These are phyloP conservation scores for Ramaria sp. DNA, from an alignment of 768 basidiomycete genomes.

Conservation along the genomic window DNA sequence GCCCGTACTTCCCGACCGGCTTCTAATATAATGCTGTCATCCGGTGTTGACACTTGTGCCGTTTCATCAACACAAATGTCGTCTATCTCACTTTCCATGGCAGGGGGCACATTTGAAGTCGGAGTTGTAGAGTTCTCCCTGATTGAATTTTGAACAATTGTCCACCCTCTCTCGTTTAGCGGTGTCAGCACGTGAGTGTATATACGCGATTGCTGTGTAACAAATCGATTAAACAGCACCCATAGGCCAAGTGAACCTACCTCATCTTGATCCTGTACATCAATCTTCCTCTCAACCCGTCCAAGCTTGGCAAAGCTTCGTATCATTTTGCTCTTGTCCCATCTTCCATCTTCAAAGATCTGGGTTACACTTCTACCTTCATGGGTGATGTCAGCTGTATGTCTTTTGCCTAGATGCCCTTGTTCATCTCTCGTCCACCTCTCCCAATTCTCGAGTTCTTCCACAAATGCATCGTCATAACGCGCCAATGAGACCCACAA, in stretches of 20 bases:
- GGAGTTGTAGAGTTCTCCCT: constrained; percentile 20
- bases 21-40: constrained; percentile 46
- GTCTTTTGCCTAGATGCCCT: constrained; percentile 27
- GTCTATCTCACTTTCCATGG: constrained; percentile 8
- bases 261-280: constrained; percentile 24
- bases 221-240: background rate
- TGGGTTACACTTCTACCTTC: constrained; percentile 28
- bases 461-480: constrained; percentile 65
- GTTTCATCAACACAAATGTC: background rate
- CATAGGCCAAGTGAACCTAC: background rate
- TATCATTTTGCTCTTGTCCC: constrained; percentile 77
- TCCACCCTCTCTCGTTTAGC: constrained; percentile 11
- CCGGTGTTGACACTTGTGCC: background rate
- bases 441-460: constrained; percentile 55
- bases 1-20: constrained; percentile 57
- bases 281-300: constrained; percentile 20
- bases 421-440: constrained; percentile 33
- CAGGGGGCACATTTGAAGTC: background rate
- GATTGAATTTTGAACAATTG: constrained; percentile 8
- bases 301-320: constrained; percentile 60
- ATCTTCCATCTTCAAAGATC: constrained; percentile 42
- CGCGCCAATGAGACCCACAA: constrained; percentile 68
- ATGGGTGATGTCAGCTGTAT: constrained; percentile 24
- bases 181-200: constrained; percentile 12
- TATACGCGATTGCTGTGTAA: constrained; percentile 2